Evolutionary conservation across 257 asterid species (phyloP).

Genomic region (Solanum ossicruentum): DNA sequence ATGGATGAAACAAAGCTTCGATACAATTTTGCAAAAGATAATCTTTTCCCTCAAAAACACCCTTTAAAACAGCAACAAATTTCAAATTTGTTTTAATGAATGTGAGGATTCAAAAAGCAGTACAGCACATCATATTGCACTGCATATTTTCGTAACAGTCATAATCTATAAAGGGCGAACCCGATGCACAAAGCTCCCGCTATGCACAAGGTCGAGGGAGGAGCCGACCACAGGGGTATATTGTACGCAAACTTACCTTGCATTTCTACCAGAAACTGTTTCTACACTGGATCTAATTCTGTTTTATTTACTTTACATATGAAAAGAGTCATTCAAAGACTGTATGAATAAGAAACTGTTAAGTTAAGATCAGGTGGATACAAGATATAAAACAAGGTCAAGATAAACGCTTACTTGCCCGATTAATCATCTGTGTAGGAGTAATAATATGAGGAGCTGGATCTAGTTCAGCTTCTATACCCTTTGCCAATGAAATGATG

Average conservation of each 20-base stretch:
- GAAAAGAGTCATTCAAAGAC: neutral
- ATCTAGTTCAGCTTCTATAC: conserved; percentile 69
- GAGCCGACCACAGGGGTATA: too few species aligned
- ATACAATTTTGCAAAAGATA: neutral
- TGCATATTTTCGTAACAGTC: neutral
- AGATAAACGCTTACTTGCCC: conserved; percentile 45
- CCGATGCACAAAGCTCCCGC: too few species aligned
- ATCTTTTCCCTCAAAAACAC: neutral
- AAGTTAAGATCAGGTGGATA: neutral
- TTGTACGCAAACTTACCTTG: too few species aligned
- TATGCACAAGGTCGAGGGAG: too few species aligned
- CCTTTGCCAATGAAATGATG: conserved; percentile 76
- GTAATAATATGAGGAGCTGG: conserved; percentile 77
- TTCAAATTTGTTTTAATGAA: neutral
- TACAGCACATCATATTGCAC: neutral
- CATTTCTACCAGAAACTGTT: too few species aligned
- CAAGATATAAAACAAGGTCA: neutral
- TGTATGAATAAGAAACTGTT: neutral
- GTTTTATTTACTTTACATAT: neutral
- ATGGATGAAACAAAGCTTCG: neutral
- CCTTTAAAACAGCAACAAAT: neutral
- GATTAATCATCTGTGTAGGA: conserved; percentile 79
- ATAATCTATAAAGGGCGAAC: neutral
- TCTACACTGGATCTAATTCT: neutral
- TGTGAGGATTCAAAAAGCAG: neutral